These are phyloP conservation scores for Macadamia integrifolia DNA, from an alignment of 164 flowering plant genomes.

Conservation along the genomic window DNA sequence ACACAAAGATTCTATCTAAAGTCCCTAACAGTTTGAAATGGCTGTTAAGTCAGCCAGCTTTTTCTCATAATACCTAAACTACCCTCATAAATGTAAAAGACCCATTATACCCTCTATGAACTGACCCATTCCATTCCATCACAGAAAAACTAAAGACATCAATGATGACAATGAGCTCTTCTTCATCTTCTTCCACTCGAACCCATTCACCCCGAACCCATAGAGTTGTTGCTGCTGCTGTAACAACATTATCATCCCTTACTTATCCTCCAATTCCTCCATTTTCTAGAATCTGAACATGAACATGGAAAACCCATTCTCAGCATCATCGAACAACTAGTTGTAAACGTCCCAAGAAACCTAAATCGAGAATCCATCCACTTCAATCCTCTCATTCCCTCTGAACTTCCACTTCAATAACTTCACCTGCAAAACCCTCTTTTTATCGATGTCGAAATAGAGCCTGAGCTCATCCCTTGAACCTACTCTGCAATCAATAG, in stretches of 20 bases:
- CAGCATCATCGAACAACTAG: conserved; percentile 58
- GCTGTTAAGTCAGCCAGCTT: no score
- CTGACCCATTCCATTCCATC: conserved; percentile 65
- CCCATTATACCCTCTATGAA: conserved; percentile 31
- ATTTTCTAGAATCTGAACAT: conserved; percentile 52
- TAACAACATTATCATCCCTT: conserved; percentile 16
- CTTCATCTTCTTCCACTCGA: conserved; percentile 46
- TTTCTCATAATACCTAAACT: no score
- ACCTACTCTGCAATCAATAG: conserved; percentile 39
- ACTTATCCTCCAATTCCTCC: conserved; percentile 8
- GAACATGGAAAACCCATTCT: conserved; percentile 60
- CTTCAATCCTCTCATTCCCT: no score
- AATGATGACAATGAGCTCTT: conserved; percentile 64
- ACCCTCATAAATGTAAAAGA: no score
- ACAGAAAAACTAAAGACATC: conserved; percentile 60
- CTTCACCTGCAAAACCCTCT: conserved; percentile 51
- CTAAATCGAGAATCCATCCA: conserved; percentile 22
- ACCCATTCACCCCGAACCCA: conserved; percentile 33
- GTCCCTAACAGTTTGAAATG: no score
- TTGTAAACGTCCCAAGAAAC: conserved; percentile 84
- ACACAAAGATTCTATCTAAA: no score
- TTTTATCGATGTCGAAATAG: conserved; percentile 38
- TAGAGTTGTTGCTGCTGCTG: not conserved
- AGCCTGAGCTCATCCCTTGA: conserved; percentile 35
- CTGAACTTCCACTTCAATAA: conserved; percentile 14